A percentile compares a stretch with the other conserved stretches of the same genome.
phyloP scores from a whole-genome alignment of 768 basidiomycete species.

The Lactarius deliciosus region DNA sequence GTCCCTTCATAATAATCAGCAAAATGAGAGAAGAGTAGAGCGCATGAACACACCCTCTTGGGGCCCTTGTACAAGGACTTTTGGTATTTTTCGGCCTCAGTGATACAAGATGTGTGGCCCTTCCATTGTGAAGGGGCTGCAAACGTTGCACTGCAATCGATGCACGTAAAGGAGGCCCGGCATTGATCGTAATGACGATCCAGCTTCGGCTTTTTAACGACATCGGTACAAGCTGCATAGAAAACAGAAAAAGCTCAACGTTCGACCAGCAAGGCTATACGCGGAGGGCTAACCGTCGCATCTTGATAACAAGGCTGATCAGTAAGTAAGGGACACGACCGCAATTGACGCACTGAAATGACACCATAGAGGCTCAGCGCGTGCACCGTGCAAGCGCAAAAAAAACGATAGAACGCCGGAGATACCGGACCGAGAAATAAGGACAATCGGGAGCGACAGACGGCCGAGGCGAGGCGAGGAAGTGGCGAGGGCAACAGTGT shows the following conservation, averaged over 20 bases:
- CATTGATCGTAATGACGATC: constrained; percentile 72
- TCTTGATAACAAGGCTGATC: constrained; percentile 11
- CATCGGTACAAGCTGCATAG: constrained; percentile 69
- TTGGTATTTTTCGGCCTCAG: constrained; percentile 93
- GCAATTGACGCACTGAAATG: constrained; percentile 28
- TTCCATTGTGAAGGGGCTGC: constrained; percentile 74
- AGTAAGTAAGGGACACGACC: constrained; percentile 25
- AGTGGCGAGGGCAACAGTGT: too few relatives aligned
- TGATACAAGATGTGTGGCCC: constrained; percentile 78
- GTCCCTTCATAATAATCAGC: constrained; percentile 2
- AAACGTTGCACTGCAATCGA: constrained; percentile 89
- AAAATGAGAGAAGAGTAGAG: constrained; percentile 32
- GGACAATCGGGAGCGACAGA: too few relatives aligned
- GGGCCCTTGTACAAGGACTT: constrained; percentile 81
- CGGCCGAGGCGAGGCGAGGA: too few relatives aligned
- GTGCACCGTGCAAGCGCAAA: neutral
- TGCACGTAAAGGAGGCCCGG: constrained; percentile 70
- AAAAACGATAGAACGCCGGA: too few relatives aligned
- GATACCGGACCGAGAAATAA: neutral
- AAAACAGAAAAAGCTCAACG: constrained; percentile 1
- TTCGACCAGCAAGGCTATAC: neutral
- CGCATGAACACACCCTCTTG: constrained; percentile 46
- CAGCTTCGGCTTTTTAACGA: constrained; percentile 91
- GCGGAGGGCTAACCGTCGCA: constrained; percentile 30
- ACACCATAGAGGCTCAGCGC: constrained; percentile 22